Percentiles rank a stretch among this genome's conserved stretches.
Conservation (phyloP, 768 basidiomycete species). For the Hypholoma sublateritium region DNA sequence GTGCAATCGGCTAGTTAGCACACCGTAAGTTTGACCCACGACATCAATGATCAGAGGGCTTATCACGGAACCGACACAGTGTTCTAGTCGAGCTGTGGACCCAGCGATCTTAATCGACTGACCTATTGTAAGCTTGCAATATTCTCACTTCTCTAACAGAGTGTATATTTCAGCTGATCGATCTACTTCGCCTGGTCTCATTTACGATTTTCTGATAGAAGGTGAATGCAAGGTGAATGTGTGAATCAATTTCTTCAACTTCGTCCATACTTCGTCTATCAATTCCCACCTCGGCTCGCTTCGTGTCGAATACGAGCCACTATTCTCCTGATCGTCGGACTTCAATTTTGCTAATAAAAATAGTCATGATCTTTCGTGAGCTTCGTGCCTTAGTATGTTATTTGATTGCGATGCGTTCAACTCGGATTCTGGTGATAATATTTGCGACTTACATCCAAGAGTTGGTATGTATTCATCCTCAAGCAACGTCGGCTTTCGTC, state of each 20-base stretch:
- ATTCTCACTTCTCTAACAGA: too few species aligned
- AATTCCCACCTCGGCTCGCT: not conserved
- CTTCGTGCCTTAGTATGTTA: not conserved
- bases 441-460: slow-evolving; percentile 13
- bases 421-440: slow-evolving; percentile 6
- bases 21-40: too few species aligned
- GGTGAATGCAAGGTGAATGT: not conserved
- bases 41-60: too few species aligned
- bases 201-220: slow-evolving; percentile 4
- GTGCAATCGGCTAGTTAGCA: too few species aligned
- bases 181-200: not conserved
- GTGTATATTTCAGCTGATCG: not conserved
- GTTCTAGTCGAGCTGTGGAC: too few species aligned
- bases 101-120: too few species aligned
- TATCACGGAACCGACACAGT: too few species aligned
- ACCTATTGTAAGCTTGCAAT: too few species aligned
- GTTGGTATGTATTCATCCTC: not conserved
- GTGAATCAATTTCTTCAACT: not conserved
- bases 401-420: not conserved
- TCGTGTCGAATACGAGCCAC: not conserved
- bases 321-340: slow-evolving; percentile 6
- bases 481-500: slow-evolving; percentile 3
- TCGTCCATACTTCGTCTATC: not conserved
- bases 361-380: not conserved
- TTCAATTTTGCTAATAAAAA: not conserved